Evolutionary conservation across 2,329 filamentous ascomycete genomes (phyloP), one percentile per base, ranked within the genome.

Genomic region (Fusarium sp.): DNA sequence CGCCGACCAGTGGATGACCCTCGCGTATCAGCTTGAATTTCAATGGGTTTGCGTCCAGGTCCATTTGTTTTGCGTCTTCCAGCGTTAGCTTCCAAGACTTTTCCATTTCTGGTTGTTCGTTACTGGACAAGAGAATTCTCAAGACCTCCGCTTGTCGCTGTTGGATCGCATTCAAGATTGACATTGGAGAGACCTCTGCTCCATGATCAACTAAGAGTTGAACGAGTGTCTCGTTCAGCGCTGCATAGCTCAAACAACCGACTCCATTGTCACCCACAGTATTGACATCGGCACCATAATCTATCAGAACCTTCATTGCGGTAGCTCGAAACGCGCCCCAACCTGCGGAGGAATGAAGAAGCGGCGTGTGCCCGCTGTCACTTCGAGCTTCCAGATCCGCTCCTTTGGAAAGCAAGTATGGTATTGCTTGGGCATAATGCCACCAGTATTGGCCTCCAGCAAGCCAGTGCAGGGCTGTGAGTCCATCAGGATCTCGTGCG

Each of bases 321-420:
- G 20, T 22, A 25, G 34, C 18, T 8, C 20, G 6, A 12, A 62
- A 58, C 2, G 22, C 5, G 1, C 53, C 62, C 18, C n/a, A 5
- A 12, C 24, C 18, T 4, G 5, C 49, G 24, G 64, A 32, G 43
- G 66, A 45, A 58, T 47, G n/a, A 6, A 62, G 58, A 11, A 74
- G 54, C 15, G 72, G 63, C 10, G 72, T 70, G 3, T 32, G 6
- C 15, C 58, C 66, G 4, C 34, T 3, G 2, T 10, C 6, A 16
- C 72, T 29, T 16, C 50, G 52, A 38, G 38, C 46, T 38, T 74
- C 57, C 24, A 71, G 30, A 18, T 66, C 30, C 6, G 66, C 71
- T 3, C 72, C 71, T 22, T 60, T 59, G 18, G 66, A 73, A 15
- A 72, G 29, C 25, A 74, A n/a, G 16, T 74, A 73, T 25, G 59